A percentile compares a stretch with the other conserved stretches of the same genome.
phyloP scores from a whole-genome alignment of 164 flowering plant genomes.

The Sedum album region DNA sequence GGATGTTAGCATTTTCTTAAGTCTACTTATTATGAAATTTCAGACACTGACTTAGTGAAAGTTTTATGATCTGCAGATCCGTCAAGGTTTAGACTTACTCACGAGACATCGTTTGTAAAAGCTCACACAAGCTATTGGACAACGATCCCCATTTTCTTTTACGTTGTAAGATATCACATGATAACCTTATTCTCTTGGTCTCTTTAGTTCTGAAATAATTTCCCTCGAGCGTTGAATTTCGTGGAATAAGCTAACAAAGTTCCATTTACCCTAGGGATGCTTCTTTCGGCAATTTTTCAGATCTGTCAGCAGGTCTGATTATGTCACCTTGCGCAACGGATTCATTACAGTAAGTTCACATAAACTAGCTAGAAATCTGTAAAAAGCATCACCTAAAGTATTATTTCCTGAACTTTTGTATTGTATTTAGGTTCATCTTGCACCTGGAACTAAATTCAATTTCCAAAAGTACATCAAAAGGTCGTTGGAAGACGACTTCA shows the following conservation, averaged over 20 bases:
- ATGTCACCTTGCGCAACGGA: conserved; percentile 84
- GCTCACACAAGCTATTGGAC: conserved; percentile 80
- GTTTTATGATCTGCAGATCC: conserved; percentile 50
- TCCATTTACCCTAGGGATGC: conserved; percentile 53
- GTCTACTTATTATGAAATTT: neutral
- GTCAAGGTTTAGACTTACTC: conserved; percentile 88
- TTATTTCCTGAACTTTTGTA: neutral
- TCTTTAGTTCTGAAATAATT: neutral
- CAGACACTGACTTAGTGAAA: neutral
- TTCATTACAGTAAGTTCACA: conserved; percentile 35
- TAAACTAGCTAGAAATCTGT: neutral
- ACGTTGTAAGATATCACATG: conserved; percentile 46
- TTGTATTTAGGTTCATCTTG: neutral
- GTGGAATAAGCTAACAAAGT: neutral
- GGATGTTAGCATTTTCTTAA: neutral
- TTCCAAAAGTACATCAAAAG: neutral
- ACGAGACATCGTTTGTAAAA: conserved; percentile 91
- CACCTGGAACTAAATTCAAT: neutral
- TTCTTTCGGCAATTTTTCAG: conserved; percentile 79
- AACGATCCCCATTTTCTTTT: conserved; percentile 54
- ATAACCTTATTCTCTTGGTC: neutral
- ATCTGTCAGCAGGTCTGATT: conserved; percentile 77
- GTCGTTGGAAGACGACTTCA: neutral
- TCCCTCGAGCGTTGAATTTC: neutral
- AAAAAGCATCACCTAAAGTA: neutral